A percentile compares a stretch with the other conserved stretches of the same genome.
Conservation (phyloP, 2,329 filamentous ascomycete species). For the Penicillium hordei region DNA sequence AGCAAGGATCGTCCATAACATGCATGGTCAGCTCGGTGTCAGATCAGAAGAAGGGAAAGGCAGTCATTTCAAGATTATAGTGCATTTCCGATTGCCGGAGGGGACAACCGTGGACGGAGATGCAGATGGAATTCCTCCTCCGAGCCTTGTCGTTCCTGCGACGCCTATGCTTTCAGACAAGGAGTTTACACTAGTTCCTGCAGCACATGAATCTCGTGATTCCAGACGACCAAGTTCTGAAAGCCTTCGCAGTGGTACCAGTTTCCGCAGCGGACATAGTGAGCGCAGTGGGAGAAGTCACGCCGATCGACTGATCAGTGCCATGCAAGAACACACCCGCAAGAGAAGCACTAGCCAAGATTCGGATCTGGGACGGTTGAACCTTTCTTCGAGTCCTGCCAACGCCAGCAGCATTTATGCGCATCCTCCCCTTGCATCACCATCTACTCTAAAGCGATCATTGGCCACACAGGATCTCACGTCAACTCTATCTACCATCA, state of each 20-base stretch:
- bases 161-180: slow-evolving; percentile 29
- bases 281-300: slow-evolving; percentile 36
- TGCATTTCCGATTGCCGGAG: slow-evolving; percentile 68
- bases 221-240: slow-evolving; percentile 25
- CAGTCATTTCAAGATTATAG: slow-evolving; percentile 75
- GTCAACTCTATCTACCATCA: slow-evolving; percentile 16
- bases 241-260: slow-evolving; percentile 34
- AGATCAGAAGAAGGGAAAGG: slow-evolving; percentile 82
- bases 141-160: neutral
- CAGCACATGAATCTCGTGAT: slow-evolving; percentile 17
- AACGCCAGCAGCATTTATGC: neutral
- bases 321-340: slow-evolving; percentile 38
- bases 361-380: slow-evolving; percentile 7
- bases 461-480: slow-evolving; percentile 8
- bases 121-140: neutral
- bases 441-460: slow-evolving; percentile 5
- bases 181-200: slow-evolving; percentile 42
- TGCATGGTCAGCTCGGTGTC: slow-evolving; percentile 81
- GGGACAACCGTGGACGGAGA: slow-evolving; percentile 3
- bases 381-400: slow-evolving; percentile 10
- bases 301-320: slow-evolving; percentile 44
- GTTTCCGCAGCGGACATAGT: slow-evolving; percentile 21
- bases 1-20: slow-evolving; percentile 81
- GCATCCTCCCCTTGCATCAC: neutral
- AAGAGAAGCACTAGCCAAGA: slow-evolving; percentile 16